These are phyloP conservation scores for Pichia sporocuriosa DNA, from an alignment of 805 yeast species.

Conservation along the genomic window DNA sequence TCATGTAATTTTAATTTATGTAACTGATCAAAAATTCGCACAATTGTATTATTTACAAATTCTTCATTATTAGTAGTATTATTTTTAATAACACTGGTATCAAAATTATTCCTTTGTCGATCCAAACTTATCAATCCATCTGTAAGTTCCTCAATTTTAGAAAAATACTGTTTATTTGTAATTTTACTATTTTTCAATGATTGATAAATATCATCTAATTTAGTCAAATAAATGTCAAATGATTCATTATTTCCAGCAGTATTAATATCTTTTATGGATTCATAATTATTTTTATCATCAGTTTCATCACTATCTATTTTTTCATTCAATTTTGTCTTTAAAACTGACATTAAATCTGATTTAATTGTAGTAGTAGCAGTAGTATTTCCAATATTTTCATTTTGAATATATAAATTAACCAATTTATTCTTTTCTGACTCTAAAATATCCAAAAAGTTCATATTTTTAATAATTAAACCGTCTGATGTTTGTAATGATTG, in stretches of 20 bases:
- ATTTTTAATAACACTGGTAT: too few relatives aligned
- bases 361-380: background rate
- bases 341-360: background rate
- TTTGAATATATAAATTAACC: conserved; percentile 1
- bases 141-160: background rate
- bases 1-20: conserved; percentile 11
- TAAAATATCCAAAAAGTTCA: conserved; percentile 6
- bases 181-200: conserved; percentile 2
- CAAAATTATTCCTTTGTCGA: background rate
- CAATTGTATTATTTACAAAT: conserved; percentile 1
- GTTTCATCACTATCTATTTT: background rate
- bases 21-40: conserved; percentile 15
- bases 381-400: too few relatives aligned
- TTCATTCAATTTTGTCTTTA: background rate
- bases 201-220: background rate
- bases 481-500: background rate
- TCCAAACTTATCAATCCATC: background rate
- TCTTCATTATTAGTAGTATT: background rate
- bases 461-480: background rate
- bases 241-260: too few relatives aligned
- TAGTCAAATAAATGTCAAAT: background rate
- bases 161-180: background rate
- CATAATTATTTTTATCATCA: background rate
- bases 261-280: too few relatives aligned
- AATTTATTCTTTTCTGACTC: conserved; percentile 2